These are phyloP conservation scores for Xylaria castorea DNA, from an alignment of 495 filamentous ascomycete genomes.

Conservation along the genomic window DNA sequence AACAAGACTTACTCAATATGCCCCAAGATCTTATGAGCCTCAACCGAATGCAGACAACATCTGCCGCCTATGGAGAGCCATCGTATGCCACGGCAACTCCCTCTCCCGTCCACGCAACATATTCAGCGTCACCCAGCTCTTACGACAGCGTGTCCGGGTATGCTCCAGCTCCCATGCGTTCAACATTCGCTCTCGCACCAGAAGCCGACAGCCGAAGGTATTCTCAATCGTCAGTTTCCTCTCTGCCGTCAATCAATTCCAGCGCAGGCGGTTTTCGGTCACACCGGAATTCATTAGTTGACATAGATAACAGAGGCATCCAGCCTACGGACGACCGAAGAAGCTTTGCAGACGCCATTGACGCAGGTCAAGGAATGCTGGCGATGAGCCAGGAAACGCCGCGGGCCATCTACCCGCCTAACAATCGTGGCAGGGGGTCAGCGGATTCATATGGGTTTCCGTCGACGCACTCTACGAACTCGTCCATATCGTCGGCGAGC, in stretches of 20 bases:
- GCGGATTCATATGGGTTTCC: constrained; percentile 95
- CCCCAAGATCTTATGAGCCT: constrained; percentile 74
- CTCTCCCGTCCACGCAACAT: constrained; percentile 68
- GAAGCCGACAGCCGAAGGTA: constrained; percentile 76
- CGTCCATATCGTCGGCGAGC: constrained; percentile 85
- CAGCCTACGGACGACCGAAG: constrained; percentile 65
- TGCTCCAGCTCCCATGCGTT: constrained; percentile 68
- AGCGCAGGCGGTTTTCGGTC: constrained; percentile 47
- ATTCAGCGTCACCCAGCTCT: constrained; percentile 70
- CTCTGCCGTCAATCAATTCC: constrained; percentile 51
- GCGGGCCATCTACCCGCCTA: constrained; percentile 82
- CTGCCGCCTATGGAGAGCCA: constrained; percentile 56
- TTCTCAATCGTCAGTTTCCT: constrained; percentile 85
- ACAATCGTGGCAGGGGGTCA: constrained; percentile 66
- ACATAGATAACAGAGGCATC: constrained; percentile 64
- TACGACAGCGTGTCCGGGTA: constrained; percentile 68
- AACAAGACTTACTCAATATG: constrained; percentile 74
- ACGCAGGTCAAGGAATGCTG: constrained; percentile 85
- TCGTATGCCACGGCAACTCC: constrained; percentile 58
- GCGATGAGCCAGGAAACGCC: constrained; percentile 93
- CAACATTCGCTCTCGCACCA: constrained; percentile 61
- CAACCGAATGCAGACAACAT: constrained; percentile 58
- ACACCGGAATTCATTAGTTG: constrained; percentile 65
- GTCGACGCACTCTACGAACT: constrained; percentile 86
- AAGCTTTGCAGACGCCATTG: constrained; percentile 81